Evolutionary conservation across 352 stramenopile species (phyloP), one percentile per base, ranked within the genome.

Genomic region (Globisporangium nunn): DNA sequence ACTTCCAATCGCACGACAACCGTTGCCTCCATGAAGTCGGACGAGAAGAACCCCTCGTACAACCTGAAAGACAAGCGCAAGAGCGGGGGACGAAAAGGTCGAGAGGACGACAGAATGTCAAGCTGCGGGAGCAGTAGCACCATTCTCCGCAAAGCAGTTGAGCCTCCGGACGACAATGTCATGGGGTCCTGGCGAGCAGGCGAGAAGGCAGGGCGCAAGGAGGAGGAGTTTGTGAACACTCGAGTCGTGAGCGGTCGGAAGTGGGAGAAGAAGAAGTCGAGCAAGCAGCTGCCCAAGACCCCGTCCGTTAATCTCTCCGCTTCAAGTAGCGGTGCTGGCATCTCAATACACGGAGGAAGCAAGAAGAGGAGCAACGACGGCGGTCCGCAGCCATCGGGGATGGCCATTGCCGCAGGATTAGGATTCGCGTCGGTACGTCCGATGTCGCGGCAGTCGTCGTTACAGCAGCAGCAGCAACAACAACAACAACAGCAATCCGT

Each of bases 221-320:
- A 81, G n/a, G 68, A 80, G 33, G 72, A 75, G n/a, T 60, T 51
- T 35, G 60, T 48, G 3, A 52, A 46, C 31, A 56, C 61, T 39
- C 71, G 50, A 30, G 56, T 49, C 6, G 50, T 63, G 15, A 78
- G 61, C 31, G 60, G 70, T 4, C 68, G 68, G 18, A 70, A 66
- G 7, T 75, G 64, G 41, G 68, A 58, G 17, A 67, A 70, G 49
- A 82, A 80, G 50, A 75, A 74, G 58, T 35, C 54, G 15, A 61
- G 64, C 23, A 82, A 80, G 7, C 68, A 80, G 50, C 47, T 74
- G 11, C 68, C 66, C 8, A 82, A 80, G 56, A 61, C 66, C 18
- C 50, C 66, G 35, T 59, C 37, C 37, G 37, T 43, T 12, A 17
- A 10, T 12, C 15, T 17, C 37, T 17, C 37, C 11, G 11, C 11